Base-by-base conservation (phyloP, 2,329 filamentous ascomycete species). In the Onygenales sp. region DNA sequence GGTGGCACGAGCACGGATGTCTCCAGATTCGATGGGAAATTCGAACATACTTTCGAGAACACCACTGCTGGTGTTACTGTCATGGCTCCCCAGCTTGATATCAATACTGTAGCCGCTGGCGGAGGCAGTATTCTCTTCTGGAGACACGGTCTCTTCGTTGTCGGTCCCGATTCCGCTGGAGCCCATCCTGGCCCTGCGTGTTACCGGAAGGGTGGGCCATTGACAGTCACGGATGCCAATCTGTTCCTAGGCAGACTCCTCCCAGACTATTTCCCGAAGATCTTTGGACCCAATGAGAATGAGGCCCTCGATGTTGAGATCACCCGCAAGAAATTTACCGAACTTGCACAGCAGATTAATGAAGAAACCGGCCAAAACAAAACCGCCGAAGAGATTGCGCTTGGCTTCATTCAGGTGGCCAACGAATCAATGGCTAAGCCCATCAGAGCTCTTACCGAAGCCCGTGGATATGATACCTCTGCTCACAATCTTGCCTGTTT, bases 21-120 rank as follows among this genome's bases (percentile, higher is more conserved):
- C 8, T 94, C 88, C 36, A 78, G 91, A 48, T 96, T 92, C 62
- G 88, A 87, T 55, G 91, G 91, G 13, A 79, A 87, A 52, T 92
- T 95, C 63, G 91, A 95, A 62, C 91, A 96, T 63, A 89, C 95
- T 0, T 95, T 95, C 60, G 91, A 95, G 70, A 95, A 90, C 0
- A 95, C 89, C 0, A 95, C 89, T 1, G 91, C 91, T 0, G 91
- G 91, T n/a, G 88, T 95, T 0, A 92, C 90, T 0, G 93, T 95
- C 32, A 90, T 95, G 63, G 91, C 87, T 1, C 91, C 91, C 0
- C 90, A 95, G 64, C 78, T 95, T 0, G 90, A 95, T 64, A 95
- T 95, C 72, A 95, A 95, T 69, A 96, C 91, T 0, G 91, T 96
- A 0, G 91, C 91, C 5, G 91, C 91, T 2, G 91, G 91, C 45